Conservation (phyloP, 306 rosid species). For the barrel medic (Medicago truncatula) region MtrunA17r5.0-ANR NC_053042.1:47092001-47092500, state of each 20-base stretch:
- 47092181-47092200: not conserved
- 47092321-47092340: slow-evolving; percentile 37
- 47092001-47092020: no score
- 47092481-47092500: not conserved
- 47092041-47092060: not conserved
- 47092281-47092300: slow-evolving; percentile 68
- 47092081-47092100: not conserved
- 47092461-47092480: slow-evolving; percentile 17
- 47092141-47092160: slow-evolving; percentile 25
- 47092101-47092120: not conserved
- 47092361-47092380: slow-evolving; percentile 43
- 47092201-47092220: slow-evolving; percentile 91
- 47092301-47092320: slow-evolving; percentile 34
- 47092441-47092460: slow-evolving; percentile 28
- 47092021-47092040: no score
- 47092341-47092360: slow-evolving; percentile 52
- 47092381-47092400: slow-evolving; percentile 21
- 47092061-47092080: slow-evolving; percentile 16
- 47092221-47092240: slow-evolving; percentile 92
- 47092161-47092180: not conserved
- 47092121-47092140: not conserved
- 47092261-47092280: slow-evolving; percentile 84
- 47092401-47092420: slow-evolving; percentile 16
- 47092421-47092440: slow-evolving; percentile 45
- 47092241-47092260: slow-evolving; percentile 53